Evolutionary conservation across 2,329 filamentous ascomycete genomes (phyloP), one percentile per base, ranked within the genome.

Genomic region (Aspergillus sp.): DNA sequence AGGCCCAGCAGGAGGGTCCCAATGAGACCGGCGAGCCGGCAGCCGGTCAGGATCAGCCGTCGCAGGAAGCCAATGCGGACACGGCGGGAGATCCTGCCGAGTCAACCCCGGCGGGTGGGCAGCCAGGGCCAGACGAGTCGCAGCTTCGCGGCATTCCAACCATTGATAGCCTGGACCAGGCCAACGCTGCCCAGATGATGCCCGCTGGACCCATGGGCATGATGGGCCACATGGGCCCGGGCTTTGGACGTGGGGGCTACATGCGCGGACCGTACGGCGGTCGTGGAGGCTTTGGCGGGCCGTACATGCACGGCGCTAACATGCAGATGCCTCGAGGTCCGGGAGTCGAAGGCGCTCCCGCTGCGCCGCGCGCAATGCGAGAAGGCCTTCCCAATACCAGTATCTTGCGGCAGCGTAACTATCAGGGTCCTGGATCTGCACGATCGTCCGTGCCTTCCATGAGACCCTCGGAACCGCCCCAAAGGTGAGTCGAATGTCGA

Each of bases 351-450:
- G 82, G 82, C 74, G 94, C 94, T 23, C 94, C 94, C 23, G 96
- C 88, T 50, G 94, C 92, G 9, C 94, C 94, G 45, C 92, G 94
- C 73, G 94, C 94, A 16, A 96, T 97, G 90, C 84, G 93, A 58
- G 88, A 94, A 72, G 91, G 91, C 25, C 78, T 91, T 10, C 88
- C 89, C 47, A 95, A 95, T 70, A 92, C 87, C 52, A 89, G 88
- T 60, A 82, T 89, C 49, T 82, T 86, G 58, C 83, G 88, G 63
- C 72, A 80, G 69, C 86, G 69, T 77, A 84, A 70, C 16, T 76
- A 76, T 53, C 68, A 73, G 14, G 63, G 65, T 46, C 64, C 68
- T 11, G 63, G 65, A 47, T 64, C 68, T 47, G 70, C 66, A 45
- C 66, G 67, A 50, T 63, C 63, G 36, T 49, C 62, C 4, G 45